These are phyloP conservation scores for Hyaloscypha finlandica DNA, from an alignment of 495 filamentous ascomycete species.

Conservation along the genomic window DNA sequence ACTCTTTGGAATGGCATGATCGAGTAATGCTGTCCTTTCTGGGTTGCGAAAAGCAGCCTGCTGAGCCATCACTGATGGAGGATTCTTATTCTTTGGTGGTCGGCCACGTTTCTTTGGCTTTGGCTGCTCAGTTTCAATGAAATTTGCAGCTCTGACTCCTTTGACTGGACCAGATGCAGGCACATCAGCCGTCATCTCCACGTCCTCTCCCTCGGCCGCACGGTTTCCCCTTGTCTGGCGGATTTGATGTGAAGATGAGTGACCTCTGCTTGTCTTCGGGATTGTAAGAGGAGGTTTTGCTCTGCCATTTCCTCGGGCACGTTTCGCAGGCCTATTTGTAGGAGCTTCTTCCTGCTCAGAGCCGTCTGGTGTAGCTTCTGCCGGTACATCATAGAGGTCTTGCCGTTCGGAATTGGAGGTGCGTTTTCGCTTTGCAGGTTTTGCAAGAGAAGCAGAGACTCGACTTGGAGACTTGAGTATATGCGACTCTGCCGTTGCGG, in stretches of 20 bases:
- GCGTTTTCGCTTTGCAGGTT: not conserved
- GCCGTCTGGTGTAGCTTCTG: not conserved
- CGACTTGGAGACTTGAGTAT: not conserved
- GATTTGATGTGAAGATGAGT: not conserved
- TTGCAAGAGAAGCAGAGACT: not conserved
- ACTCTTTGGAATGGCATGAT: no score
- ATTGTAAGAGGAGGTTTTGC: not conserved
- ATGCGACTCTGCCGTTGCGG: not conserved
- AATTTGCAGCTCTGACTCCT: not conserved
- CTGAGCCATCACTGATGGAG: not conserved
- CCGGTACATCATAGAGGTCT: not conserved
- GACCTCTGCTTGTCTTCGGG: constrained; percentile 1
- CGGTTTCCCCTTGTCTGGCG: not conserved
- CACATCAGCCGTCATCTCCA: not conserved
- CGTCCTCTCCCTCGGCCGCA: not conserved
- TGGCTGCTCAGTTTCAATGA: not conserved
- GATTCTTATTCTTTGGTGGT: not conserved
- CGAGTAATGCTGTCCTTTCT: not conserved
- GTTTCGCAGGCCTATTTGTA: not conserved
- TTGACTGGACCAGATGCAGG: not conserved
- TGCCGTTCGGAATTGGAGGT: not conserved
- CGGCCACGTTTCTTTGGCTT: not conserved
- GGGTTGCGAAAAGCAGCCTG: not conserved
- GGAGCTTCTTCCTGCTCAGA: not conserved
- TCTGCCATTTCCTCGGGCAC: not conserved